Evolutionary conservation across 1,139 yeast species (phyloP), one percentile per base, ranked within the genome.

Genomic region (Kodamaea sp.): DNA sequence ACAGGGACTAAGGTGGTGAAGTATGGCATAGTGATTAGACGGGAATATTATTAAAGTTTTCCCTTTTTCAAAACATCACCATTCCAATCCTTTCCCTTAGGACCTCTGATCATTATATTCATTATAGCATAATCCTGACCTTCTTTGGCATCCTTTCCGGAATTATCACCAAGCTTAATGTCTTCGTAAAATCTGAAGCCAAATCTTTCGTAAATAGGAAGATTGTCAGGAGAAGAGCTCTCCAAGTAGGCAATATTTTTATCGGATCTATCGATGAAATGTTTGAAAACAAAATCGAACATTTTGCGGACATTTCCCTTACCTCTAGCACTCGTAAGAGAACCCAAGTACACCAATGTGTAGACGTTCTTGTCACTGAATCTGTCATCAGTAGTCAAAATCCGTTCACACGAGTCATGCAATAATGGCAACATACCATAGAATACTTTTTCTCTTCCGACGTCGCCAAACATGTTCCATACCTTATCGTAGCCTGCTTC

Each of bases 331-430:
- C 57, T 50, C n/a, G 69, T 70, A 8, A 73, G 61, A 6, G 83
- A 73, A 2, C 85, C 87, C 29, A 80, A 58, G 49, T 80, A 80
- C 23, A 80, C 83, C 49, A 80, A 66, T 12, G 83, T 78, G 61
- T 70, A 80, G 6, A 68, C 53, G 26, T 69, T 65, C 36, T 68
- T 70, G 29, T 59, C 62, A 39, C 57, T 45, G 36, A 70, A 67
- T 28, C 72, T 47, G 7, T 56, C 40, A 44, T 69, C 73, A 21
- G 48, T 53, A 7, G 44, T 32, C 19, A 62, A 37, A 24, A 70
- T 69, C n/a, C 70, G 44, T 24, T 61, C 70, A 39, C 63, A 65
- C 23, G 76, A 67, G 37, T 74, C 76, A 46, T 77, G 81, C 42
- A 80, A 65, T 29, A 76, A 66, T 2, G 80, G 78, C 45, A 80